These are phyloP conservation scores for Delonix regia DNA, from an alignment of 306 rosid genomes.

Conservation along the genomic window DNA sequence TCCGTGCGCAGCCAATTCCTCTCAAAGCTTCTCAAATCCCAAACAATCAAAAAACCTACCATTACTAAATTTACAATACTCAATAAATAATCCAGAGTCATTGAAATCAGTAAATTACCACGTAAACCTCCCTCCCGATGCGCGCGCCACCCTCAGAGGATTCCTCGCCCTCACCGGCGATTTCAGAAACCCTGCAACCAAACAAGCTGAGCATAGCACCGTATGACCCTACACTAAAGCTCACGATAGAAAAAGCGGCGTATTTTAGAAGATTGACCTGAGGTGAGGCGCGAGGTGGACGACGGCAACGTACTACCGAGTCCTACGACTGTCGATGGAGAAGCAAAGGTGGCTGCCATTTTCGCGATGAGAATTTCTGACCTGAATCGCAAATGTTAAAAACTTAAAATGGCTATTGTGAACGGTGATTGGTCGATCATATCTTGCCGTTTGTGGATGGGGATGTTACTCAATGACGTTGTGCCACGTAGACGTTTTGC, in stretches of 20 bases:
- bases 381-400: neutral
- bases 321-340: constrained; percentile 54
- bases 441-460: constrained; percentile 22
- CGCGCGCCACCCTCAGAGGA: constrained; percentile 58
- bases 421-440: neutral
- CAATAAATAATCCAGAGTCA: neutral
- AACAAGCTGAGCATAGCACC: neutral
- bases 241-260: neutral
- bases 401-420: neutral
- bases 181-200: constrained; percentile 63
- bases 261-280: neutral
- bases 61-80: neutral
- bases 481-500: constrained; percentile 52
- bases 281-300: constrained; percentile 48
- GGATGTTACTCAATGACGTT: constrained; percentile 52
- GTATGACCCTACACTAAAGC: neutral
- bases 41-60: neutral
- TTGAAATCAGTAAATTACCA: constrained; percentile 53
- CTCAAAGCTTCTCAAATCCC: constrained; percentile 52
- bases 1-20: constrained; percentile 88
- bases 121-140: constrained; percentile 61
- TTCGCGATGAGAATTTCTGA: neutral
- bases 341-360: constrained; percentile 68
- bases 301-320: constrained; percentile 54
- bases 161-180: constrained; percentile 52